Base-by-base conservation (phyloP, 306 rosid genomes). In the Abrus precatorius region DNA sequence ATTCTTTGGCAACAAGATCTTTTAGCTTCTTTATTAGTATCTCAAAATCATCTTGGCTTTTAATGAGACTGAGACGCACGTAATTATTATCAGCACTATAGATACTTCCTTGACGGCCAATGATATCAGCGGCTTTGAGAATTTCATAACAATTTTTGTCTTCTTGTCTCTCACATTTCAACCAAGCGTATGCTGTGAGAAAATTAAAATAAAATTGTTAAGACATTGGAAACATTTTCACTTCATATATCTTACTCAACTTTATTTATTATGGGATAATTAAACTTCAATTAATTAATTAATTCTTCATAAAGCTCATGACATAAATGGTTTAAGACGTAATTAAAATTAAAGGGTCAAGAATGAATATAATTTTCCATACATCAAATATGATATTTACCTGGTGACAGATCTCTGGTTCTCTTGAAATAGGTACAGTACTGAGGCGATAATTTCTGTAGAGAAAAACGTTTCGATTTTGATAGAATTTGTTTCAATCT, bases 21-120 rank as follows among this genome's bases (percentile, higher is more conserved):
- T 0, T 78, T 5, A 89, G 69, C 32, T 71, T 75, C 27, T 65
- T 83, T 52, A 87, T 67, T 10, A 89, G 71, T 2, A 84, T 61
- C 43, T 87, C 89, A 50, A 87, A 89, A 40, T 87, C 89, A 61
- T 87, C 92, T 61, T 87, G 86, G 69, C 64, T 80, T 53, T 73
- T 68, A 27, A 87, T 47, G 29, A 89, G 88, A 77, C 85, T 66
- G 13, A 89, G 87, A 10, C 89, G 85, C 3, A 85, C 88, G 52
- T 80, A 78, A 20, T 63, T 83, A 41, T 72, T 62, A 9, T 78
- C 87, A 11, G 75, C 86, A 47, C 83, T 63, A 4, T 38, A 89
- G 0, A 0, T 0, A 7, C 84, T 71, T 2, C 93, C 93, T 29
- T 57, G 6, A 30, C 76, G 72, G 36, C 92, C 84, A 12, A 2